Evolutionary conservation across 2,329 filamentous ascomycete genomes (phyloP), one percentile per base, ranked within the genome.

Genomic region (Trichoderma atroviride): DNA sequence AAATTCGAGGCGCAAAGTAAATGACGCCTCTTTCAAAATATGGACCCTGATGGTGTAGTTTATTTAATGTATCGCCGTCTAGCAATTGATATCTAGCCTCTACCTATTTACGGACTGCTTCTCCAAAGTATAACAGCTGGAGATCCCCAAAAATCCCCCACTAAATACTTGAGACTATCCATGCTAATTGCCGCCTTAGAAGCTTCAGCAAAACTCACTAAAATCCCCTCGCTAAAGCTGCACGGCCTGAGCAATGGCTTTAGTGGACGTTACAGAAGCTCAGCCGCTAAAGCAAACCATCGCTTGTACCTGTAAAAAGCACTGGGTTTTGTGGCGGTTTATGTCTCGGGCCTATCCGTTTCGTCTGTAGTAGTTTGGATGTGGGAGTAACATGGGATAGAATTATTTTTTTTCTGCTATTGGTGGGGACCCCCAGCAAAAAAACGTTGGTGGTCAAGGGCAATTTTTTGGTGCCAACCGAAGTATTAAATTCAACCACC

Each of bases 381-480:
- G 47, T 50, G 29, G 43, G 29, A 66, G 33, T 14, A n/a, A 66
- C 56, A 68, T 33, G 5, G 27, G 31, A 55, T 53, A 27, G 22
- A 16, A 2, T 52, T 55, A 16, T 61, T 53, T 35, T 35, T 43
- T 47, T 50, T 37, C 33, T 53, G 33, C 62, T 52, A 27, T 37
- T 53, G 43, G 52, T 62, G 68, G 53, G 68, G 61, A 47, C 60
- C 61, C 61, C 68, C 31, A 55, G 43, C 31, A 59, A 65, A 43
- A 43, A 60, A 65, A 53, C 37, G 40, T 52, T 52, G 50, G 61
- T 64, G 61, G 52, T 52, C 60, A 63, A 68, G 59, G 68, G 68
- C 55, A 69, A 50, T 69, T 57, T 66, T 66, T 69, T 57, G 47
- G 58, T 58, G 56, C 57, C 57, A 56, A 43, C 47, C 47, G 22